These are phyloP conservation scores for Trifolium fragiferum DNA, from an alignment of 306 rosid species.

Conservation along the genomic window DNA sequence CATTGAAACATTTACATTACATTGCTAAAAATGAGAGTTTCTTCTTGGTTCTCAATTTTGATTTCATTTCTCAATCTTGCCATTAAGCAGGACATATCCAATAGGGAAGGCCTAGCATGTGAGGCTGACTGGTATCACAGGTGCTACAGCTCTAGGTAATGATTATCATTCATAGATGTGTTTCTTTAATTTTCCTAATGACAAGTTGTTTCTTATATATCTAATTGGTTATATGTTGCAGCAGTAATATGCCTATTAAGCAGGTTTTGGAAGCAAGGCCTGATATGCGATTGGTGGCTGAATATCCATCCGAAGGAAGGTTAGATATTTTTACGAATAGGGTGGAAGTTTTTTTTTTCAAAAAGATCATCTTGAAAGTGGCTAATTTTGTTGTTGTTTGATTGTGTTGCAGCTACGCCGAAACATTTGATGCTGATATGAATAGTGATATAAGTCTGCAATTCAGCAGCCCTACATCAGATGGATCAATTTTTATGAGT, in stretches of 20 bases:
- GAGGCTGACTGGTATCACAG: conserved; percentile 88
- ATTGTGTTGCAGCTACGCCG: conserved; percentile 72
- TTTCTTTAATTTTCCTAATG: conserved; percentile 5
- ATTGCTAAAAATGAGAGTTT: conserved; percentile 33
- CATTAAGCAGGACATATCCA: conserved; percentile 84
- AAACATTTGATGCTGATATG: conserved; percentile 68
- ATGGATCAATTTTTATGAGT: conserved; percentile 75
- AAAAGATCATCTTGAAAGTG: conserved; percentile 17
- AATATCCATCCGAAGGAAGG: conserved; percentile 97
- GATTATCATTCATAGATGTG: conserved; percentile 29
- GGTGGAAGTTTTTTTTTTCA: background rate
- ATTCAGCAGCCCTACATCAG: conserved; percentile 72
- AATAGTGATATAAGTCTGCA: conserved; percentile 76
- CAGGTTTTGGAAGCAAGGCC: conserved; percentile 86
- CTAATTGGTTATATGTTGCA: conserved; percentile 51
- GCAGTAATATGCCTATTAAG: conserved; percentile 78
- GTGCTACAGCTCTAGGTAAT: conserved; percentile 81
- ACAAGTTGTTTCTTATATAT: background rate
- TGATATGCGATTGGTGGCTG: conserved; percentile 75
- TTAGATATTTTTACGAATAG: conserved; percentile 47
- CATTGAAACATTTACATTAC: conserved; percentile 35
- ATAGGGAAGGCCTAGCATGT: conserved; percentile 97
- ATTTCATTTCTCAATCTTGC: conserved; percentile 42
- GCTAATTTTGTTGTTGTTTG: conserved; percentile 39
- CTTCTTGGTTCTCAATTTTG: conserved; percentile 35